Evolutionary conservation across 148 eudicot genomes (phyloP).

Genomic region (Polygonum aviculare): DNA sequence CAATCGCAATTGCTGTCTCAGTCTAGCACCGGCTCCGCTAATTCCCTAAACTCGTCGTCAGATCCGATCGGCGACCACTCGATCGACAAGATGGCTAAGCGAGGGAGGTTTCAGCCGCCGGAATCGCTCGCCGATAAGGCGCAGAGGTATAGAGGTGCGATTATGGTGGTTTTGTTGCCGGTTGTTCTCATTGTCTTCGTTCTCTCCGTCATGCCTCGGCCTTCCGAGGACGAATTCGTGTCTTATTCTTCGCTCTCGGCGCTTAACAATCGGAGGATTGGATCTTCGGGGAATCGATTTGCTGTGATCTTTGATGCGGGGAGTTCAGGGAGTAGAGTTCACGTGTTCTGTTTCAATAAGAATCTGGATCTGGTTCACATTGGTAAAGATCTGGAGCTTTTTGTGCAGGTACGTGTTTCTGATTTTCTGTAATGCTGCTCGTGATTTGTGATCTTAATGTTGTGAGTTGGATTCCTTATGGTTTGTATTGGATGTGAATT

Average conservation of each 20-base stretch:
- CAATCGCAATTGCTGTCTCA: conserved; percentile 20
- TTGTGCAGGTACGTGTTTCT: conserved; percentile 31
- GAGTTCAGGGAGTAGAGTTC: conserved; percentile 94
- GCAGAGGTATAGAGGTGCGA: conserved; percentile 38
- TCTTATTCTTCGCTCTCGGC: conserved; percentile 12
- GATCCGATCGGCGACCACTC: conserved; percentile 24
- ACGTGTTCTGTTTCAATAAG: conserved; percentile 78
- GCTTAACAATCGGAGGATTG: conserved; percentile 30
- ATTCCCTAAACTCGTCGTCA: background rate
- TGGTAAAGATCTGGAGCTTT: conserved; percentile 47
- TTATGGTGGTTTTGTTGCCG: conserved; percentile 57
- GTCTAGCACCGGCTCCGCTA: conserved; percentile 7
- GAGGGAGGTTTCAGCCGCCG: conserved; percentile 28
- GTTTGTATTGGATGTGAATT: background rate
- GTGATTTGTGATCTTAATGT: background rate
- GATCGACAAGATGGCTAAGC: conserved; percentile 48
- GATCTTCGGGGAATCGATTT: conserved; percentile 26
- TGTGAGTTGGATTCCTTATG: background rate
- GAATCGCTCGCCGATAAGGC: conserved; percentile 50
- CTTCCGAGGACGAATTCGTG: conserved; percentile 17
- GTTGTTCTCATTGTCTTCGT: conserved; percentile 50
- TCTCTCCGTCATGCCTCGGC: conserved; percentile 45
- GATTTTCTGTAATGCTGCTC: background rate
- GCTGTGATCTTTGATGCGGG: conserved; percentile 98
- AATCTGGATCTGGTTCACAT: conserved; percentile 81